phyloP scores from a whole-genome alignment of 768 basidiomycete species.

The Mycena latifolia region DNA sequence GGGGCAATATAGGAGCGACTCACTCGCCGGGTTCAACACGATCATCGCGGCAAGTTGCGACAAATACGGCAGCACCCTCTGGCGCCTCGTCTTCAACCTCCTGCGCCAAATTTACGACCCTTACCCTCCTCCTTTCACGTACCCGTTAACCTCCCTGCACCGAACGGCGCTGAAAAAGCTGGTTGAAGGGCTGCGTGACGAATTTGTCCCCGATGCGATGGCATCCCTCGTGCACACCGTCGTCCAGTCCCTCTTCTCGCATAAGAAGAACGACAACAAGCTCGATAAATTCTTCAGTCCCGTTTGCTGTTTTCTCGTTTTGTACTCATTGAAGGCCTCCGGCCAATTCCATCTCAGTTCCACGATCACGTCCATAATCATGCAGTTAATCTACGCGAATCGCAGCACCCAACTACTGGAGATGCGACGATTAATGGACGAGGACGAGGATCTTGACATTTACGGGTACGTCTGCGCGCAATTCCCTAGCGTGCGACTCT shows the following conservation, averaged over 20 bases:
- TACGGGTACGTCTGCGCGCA: too few species aligned
- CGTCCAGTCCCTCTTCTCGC: constrained; percentile 5
- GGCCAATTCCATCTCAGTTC: constrained; percentile 11
- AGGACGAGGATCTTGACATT: too few species aligned
- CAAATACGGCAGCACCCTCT: constrained; percentile 15
- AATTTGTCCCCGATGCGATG: not conserved
- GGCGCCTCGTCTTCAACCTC: constrained; percentile 24
- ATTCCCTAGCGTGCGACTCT: too few species aligned
- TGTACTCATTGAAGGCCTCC: constrained; percentile 3
- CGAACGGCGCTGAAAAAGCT: too few species aligned
- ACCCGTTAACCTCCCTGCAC: too few species aligned
- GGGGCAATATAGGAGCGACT: too few species aligned
- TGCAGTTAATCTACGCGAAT: too few species aligned
- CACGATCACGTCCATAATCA: constrained; percentile 15
- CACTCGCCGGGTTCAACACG: too few species aligned
- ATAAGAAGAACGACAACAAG: constrained; percentile 1
- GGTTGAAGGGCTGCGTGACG: too few species aligned
- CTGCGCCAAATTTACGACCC: constrained; percentile 21
- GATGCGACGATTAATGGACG: too few species aligned
- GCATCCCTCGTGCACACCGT: constrained; percentile 15
- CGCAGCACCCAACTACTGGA: too few species aligned
- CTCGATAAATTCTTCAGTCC: constrained; percentile 13
- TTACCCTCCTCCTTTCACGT: too few species aligned
- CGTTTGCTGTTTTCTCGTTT: constrained; percentile 14
- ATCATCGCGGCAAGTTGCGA: not conserved